These are phyloP conservation scores for Curvularia eragrostidis DNA, from an alignment of 2,329 filamentous ascomycete genomes.

Conservation along the genomic window DNA sequence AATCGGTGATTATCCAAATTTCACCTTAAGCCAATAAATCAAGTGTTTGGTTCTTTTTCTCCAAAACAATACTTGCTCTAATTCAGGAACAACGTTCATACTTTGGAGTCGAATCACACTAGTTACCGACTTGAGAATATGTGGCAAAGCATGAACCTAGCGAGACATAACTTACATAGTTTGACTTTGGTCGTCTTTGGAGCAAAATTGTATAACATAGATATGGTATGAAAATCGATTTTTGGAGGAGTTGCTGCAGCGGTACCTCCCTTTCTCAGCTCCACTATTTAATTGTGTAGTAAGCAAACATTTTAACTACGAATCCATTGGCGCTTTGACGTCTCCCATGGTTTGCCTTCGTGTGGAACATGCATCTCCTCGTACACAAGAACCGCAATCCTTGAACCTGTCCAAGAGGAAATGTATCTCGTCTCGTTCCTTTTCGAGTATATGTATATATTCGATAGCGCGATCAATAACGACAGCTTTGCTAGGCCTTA, in stretches of 20 bases:
- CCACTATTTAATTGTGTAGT: background rate
- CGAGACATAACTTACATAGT: background rate
- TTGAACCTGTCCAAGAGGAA: background rate
- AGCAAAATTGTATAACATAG: background rate
- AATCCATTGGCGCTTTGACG: background rate
- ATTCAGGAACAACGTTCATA: background rate
- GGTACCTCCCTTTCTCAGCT: background rate
- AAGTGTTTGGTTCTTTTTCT: background rate
- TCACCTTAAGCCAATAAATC: background rate
- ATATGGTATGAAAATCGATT: background rate
- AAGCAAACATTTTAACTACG: background rate
- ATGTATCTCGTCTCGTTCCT: background rate
- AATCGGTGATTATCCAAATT: background rate
- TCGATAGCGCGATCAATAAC: background rate
- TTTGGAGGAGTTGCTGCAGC: background rate
- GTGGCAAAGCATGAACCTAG: background rate
- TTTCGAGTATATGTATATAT: background rate
- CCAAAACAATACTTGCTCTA: background rate
- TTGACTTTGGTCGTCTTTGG: background rate
- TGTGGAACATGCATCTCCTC: background rate
- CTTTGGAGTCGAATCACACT: background rate
- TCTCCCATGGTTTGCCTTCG: background rate
- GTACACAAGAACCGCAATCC: background rate
- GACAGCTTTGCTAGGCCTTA: background rate
- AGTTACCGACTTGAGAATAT: background rate